Conservation (phyloP, 345 rosid species). For the Acer negundo region DNA sequence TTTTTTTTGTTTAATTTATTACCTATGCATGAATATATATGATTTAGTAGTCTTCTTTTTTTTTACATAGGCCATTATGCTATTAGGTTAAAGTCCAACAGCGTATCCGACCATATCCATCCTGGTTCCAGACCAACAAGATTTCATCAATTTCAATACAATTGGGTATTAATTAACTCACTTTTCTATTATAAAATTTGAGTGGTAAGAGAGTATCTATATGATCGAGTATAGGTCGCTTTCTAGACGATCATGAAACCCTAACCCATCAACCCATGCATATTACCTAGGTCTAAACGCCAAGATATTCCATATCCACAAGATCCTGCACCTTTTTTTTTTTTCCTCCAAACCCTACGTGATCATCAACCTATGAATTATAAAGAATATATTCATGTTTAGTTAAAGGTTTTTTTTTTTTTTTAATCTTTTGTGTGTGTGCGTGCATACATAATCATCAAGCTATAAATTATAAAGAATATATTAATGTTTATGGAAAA, state of each 20-base stretch:
- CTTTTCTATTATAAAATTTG: too few relatives aligned
- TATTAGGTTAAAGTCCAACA: neutral
- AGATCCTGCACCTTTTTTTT: neutral
- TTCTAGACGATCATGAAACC: conserved; percentile 1
- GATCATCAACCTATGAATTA: neutral
- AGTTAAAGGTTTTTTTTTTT: neutral
- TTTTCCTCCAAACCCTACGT: neutral
- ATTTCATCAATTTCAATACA: neutral
- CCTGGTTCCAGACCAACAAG: neutral
- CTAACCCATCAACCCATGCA: neutral
- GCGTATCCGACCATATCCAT: neutral
- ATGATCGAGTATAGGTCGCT: neutral
- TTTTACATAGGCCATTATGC: neutral
- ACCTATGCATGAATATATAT: neutral
- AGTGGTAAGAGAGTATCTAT: too few relatives aligned
- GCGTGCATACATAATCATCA: neutral
- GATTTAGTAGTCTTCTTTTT: neutral
- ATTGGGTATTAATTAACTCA: neutral
- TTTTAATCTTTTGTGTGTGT: too few relatives aligned
- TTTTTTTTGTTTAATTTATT: too few relatives aligned
- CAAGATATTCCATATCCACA: neutral
- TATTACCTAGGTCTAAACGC: neutral
- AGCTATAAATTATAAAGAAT: neutral
- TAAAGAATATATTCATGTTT: neutral
- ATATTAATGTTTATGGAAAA: neutral